Base-by-base conservation (phyloP, 352 stramenopile species). In the Globisporangium solare region DNA sequence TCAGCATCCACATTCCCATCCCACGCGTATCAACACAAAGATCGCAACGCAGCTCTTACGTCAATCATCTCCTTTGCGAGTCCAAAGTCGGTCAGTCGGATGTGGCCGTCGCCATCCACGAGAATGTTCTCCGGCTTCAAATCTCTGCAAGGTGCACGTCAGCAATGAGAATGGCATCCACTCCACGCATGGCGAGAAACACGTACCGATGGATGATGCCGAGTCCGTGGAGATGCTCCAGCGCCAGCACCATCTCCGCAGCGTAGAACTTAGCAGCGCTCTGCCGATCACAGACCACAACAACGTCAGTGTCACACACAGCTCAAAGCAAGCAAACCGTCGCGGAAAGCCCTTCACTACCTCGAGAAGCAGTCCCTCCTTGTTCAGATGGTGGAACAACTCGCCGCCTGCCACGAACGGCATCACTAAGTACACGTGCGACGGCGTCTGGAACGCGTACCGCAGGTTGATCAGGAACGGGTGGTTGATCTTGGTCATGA, bases 401-500 rank as follows among this genome's bases (percentile, higher is more conserved):
- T 90, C 80, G 56, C 80, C 80, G 13, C 80, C 80, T 0, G 78
- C 72, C 31, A 89, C 68, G 48, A 85, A 90, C 21, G 74, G 73
- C 83, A 94, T 92, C 18, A 94, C 84, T 35, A 94, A 65, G 56
- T 92, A 94, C 18, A 92, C 71, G 42, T 92, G 92, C 0, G 76
- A 76, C 42, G 79, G 64, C 47, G 84, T 92, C 70, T 94, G 84
- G 64, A 94, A 94, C 4, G 84, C 82, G 65, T 89, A 92, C 20
- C 74, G 66, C 22, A 94, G 58, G 62, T 73, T 87, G 54, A 92
- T 86, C 6, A 94, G 54, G 62, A 94, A 94, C 48, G 84, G 84
- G 50, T 94, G 84, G 55, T 80, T 81, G 58, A 94, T 88, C 70
- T 92, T 89, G 56, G 80, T 90, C 83, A 94, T 92, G 48, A 92